Conservation (phyloP, 768 basidiomycete species). For the Nidularia sp. region DNA sequence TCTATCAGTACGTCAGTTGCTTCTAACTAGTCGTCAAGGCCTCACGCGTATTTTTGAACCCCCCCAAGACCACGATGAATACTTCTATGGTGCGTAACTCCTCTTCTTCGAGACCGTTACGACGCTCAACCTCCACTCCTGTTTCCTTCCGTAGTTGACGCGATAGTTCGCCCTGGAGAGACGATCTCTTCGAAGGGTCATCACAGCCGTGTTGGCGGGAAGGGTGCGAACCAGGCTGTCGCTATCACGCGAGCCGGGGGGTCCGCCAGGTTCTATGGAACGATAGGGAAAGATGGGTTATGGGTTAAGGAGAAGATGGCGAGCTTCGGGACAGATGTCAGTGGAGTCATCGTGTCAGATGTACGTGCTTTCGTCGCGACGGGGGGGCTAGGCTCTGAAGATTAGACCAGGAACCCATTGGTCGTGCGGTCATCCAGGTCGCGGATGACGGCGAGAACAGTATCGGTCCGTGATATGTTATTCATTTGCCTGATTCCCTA, state of each 20-base stretch:
- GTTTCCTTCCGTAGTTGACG: slow-evolving; percentile 30
- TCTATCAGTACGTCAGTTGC: slow-evolving; percentile 40
- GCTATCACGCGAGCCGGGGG: slow-evolving; percentile 52
- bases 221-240: slow-evolving; percentile 63
- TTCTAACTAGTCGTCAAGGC: too few species aligned
- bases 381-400: not conserved
- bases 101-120: too few species aligned
- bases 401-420: slow-evolving; percentile 39
- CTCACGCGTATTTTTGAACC: too few species aligned
- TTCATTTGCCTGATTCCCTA: not conserved
- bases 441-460: slow-evolving; percentile 56
- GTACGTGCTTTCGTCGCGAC: slow-evolving; percentile 17
- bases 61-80: slow-evolving; percentile 49
- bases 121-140: not conserved
- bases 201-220: slow-evolving; percentile 51
- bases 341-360: slow-evolving; percentile 31
- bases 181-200: slow-evolving; percentile 51
- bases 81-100: slow-evolving; percentile 41
- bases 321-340: slow-evolving; percentile 34
- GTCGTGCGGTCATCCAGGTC: slow-evolving; percentile 60
- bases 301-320: slow-evolving; percentile 41
- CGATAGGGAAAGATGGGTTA: slow-evolving; percentile 48
- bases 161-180: slow-evolving; percentile 53
- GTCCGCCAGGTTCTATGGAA: slow-evolving; percentile 42
- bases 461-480: slow-evolving; percentile 39